Conservation (phyloP, 768 basidiomycete genomes). For the Naganishia onofrii region DNA sequence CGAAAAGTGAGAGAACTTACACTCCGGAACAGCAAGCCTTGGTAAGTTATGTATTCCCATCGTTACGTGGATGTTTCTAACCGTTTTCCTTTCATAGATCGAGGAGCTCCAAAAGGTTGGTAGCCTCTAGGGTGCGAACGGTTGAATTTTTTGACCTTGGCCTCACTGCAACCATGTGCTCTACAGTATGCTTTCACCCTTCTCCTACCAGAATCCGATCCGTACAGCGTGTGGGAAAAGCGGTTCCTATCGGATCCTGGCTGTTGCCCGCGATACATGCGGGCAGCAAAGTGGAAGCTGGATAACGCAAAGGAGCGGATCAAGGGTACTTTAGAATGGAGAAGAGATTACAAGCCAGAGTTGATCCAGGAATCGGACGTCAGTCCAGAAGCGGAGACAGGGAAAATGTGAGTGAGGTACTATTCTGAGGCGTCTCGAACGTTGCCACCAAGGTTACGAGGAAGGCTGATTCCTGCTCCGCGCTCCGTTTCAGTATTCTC, state of each 20-base stretch:
- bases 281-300: conserved; percentile 79
- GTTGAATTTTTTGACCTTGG: background rate
- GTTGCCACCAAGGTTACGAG: background rate
- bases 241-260: conserved; percentile 73
- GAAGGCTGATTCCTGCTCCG: background rate
- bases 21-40: conserved; percentile 62
- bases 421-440: conserved; percentile 1
- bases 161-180: background rate
- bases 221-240: conserved; percentile 73
- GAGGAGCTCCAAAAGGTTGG: conserved; percentile 64
- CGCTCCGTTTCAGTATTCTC: conserved; percentile 60
- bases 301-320: conserved; percentile 74
- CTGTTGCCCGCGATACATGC: conserved; percentile 68
- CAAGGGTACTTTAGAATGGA: conserved; percentile 76
- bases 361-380: conserved; percentile 76
- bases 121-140: background rate
- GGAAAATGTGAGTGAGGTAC: conserved; percentile 76
- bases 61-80: background rate
- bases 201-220: conserved; percentile 64
- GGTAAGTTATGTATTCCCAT: conserved; percentile 32
- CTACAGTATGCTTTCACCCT: conserved; percentile 67
- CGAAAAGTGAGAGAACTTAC: conserved; percentile 63
- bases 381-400: conserved; percentile 68
- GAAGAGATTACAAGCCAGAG: conserved; percentile 79
- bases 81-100: conserved; percentile 53